A percentile compares a stretch with the other conserved stretches of the same genome.
Evolutionary conservation across 2,329 filamentous ascomycete genomes (phyloP).

Genomic region (Hymenoscyphus fraxineus): DNA sequence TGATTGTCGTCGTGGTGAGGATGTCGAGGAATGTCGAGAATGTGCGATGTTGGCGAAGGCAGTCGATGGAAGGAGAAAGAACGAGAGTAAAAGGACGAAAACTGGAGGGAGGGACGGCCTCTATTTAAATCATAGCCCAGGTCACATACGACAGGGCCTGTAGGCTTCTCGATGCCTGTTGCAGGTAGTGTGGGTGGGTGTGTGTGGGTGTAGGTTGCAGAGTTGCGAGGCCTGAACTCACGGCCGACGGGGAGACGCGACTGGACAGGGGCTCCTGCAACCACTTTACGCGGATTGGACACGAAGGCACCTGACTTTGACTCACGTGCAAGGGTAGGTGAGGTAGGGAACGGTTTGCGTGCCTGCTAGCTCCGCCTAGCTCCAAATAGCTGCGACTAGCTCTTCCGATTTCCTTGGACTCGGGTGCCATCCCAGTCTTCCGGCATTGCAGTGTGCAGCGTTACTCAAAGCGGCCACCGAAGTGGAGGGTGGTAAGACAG

Average conservation of each 20-base stretch:
- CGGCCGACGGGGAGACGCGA: slow-evolving; percentile 20
- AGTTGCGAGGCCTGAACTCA: slow-evolving; percentile 15
- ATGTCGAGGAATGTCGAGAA: slow-evolving; percentile 12
- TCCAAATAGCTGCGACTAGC: background rate
- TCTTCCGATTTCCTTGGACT: background rate
- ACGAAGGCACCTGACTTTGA: slow-evolving; percentile 19
- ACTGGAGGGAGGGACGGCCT: slow-evolving; percentile 9
- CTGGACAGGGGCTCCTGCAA: slow-evolving; percentile 6
- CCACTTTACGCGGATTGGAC: slow-evolving; percentile 16
- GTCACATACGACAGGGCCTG: slow-evolving; percentile 6
- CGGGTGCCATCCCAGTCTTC: slow-evolving; percentile 12
- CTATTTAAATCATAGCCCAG: slow-evolving; percentile 18
- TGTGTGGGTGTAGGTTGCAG: slow-evolving; percentile 5
- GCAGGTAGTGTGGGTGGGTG: slow-evolving; percentile 2
- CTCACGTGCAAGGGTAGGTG: slow-evolving; percentile 15
- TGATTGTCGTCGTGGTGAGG: slow-evolving; percentile 9
- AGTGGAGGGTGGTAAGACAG: slow-evolving; percentile 5
- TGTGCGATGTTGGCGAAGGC: background rate
- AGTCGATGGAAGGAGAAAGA: slow-evolving; percentile 11
- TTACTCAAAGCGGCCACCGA: slow-evolving; percentile 14
- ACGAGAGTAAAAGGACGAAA: slow-evolving; percentile 7
- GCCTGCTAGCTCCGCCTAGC: background rate
- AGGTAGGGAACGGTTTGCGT: background rate
- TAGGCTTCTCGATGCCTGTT: slow-evolving; percentile 15
- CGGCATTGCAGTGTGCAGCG: slow-evolving; percentile 1